A percentile compares a stretch with the other conserved stretches of the same genome.
Conservation (phyloP, 2,329 filamentous ascomycete genomes). For the Colletotrichum sojae region DNA sequence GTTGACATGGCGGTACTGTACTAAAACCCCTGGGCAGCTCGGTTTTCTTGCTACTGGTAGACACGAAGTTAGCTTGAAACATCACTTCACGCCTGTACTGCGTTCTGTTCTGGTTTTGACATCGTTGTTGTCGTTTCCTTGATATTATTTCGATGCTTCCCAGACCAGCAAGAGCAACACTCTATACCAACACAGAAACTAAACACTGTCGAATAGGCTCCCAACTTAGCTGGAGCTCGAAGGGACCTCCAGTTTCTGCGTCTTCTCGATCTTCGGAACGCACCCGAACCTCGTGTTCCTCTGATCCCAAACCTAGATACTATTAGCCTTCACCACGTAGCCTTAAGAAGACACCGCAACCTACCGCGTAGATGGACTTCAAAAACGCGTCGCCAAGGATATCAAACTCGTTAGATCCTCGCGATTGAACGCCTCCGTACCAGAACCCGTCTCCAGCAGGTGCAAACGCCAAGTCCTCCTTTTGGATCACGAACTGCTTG, state of each 20-base stretch:
- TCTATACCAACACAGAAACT: accelerated
- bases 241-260: constrained; percentile 20
- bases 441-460: constrained; percentile 29
- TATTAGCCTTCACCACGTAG: constrained; percentile 7
- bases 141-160: background rate
- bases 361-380: constrained; percentile 38
- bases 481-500: constrained; percentile 53
- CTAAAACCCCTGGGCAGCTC: too few species aligned
- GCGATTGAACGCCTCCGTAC: constrained; percentile 37
- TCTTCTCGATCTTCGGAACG: constrained; percentile 35
- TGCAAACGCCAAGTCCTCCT: constrained; percentile 35
- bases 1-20: too few species aligned
- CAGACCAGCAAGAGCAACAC: background rate
- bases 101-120: background rate
- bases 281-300: constrained; percentile 36
- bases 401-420: constrained; percentile 35
- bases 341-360: background rate
- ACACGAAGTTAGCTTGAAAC: background rate
- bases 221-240: constrained; percentile 1
- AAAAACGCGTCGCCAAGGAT: constrained; percentile 35
- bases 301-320: constrained; percentile 34
- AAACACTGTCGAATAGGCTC: background rate
- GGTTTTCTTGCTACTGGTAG: background rate
- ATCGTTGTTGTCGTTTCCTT: background rate
- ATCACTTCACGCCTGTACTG: background rate